Evolutionary conservation across 805 yeast species (phyloP).

Genomic region (Metschnikowia shivogae): DNA sequence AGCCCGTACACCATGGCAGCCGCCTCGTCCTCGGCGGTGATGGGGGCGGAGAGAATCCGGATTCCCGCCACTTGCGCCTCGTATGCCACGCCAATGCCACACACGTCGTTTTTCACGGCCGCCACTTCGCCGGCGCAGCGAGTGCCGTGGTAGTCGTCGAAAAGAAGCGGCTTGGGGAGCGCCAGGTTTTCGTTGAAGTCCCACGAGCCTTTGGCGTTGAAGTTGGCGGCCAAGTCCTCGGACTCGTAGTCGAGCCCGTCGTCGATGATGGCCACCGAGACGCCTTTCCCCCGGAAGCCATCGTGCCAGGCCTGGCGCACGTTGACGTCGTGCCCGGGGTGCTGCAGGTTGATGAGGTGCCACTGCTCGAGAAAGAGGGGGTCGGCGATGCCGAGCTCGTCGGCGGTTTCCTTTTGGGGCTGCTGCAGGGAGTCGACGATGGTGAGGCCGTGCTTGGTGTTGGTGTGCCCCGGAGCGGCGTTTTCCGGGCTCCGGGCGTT

Average conservation of each 20-base stretch:
- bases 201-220: slow-evolving; percentile 79
- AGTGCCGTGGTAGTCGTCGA: slow-evolving; percentile 91
- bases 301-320: slow-evolving; percentile 81
- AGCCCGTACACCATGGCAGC: slow-evolving; percentile 75
- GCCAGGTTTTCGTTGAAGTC: slow-evolving; percentile 78
- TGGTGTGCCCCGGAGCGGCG: too few relatives aligned
- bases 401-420: slow-evolving; percentile 44
- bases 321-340: slow-evolving; percentile 81
- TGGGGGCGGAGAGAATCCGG: slow-evolving; percentile 76
- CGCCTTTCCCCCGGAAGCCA: slow-evolving; percentile 75
- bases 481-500: too few relatives aligned
- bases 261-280: slow-evolving; percentile 85
- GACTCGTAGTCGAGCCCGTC: slow-evolving; percentile 88
- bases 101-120: slow-evolving; percentile 75
- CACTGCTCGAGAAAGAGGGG: slow-evolving; percentile 85
- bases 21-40: slow-evolving; percentile 88
- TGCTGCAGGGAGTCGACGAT: slow-evolving; percentile 50
- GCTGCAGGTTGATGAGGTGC: slow-evolving; percentile 77
- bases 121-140: slow-evolving; percentile 98
- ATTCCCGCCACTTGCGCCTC: slow-evolving; percentile 84
- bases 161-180: slow-evolving; percentile 74
- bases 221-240: slow-evolving; percentile 67
- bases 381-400: slow-evolving; percentile 63
- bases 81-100: slow-evolving; percentile 98
- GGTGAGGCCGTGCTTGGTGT: slow-evolving; percentile 2